A percentile compares a stretch with the other conserved stretches of the same genome.
Conservation (phyloP, 768 basidiomycete species). For the Bullera alba region DNA sequence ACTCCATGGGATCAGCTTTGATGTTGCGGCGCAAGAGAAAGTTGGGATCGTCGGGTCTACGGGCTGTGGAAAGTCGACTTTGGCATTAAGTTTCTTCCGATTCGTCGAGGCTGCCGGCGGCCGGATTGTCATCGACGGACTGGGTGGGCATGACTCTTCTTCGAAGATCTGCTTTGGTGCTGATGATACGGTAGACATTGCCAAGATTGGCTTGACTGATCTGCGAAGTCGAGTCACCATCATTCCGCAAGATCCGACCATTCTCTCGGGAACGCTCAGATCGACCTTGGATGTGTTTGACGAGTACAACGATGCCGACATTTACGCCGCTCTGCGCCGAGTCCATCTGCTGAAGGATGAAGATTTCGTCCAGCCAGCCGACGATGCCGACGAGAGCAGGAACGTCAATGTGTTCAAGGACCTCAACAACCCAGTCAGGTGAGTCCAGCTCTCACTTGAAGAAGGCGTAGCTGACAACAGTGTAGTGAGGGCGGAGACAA, state of each 20-base stretch:
- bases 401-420: constrained; percentile 44
- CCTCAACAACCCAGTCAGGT: constrained; percentile 33
- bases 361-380: constrained; percentile 1
- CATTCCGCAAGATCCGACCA: constrained; percentile 74
- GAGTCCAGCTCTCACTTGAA: neutral
- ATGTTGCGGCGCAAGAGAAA: constrained; percentile 68
- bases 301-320: constrained; percentile 76
- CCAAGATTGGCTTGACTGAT: constrained; percentile 71
- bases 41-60: constrained; percentile 51
- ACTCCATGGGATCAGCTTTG: constrained; percentile 69
- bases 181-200: constrained; percentile 54
- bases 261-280: constrained; percentile 72
- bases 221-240: constrained; percentile 66
- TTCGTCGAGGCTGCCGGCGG: constrained; percentile 82
- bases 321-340: constrained; percentile 48
- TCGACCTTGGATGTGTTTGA: constrained; percentile 78
- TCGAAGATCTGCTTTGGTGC: neutral
- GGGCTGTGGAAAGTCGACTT: constrained; percentile 40
- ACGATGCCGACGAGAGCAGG: constrained; percentile 8
- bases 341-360: constrained; percentile 43
- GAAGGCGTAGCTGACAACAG: neutral
- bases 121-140: constrained; percentile 64
- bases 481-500: constrained; percentile 71
- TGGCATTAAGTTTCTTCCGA: constrained; percentile 75
- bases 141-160: constrained; percentile 38